These are phyloP conservation scores for Nigrospora osmanthi DNA, from an alignment of 2,329 filamentous ascomycete genomes.

Conservation along the genomic window DNA sequence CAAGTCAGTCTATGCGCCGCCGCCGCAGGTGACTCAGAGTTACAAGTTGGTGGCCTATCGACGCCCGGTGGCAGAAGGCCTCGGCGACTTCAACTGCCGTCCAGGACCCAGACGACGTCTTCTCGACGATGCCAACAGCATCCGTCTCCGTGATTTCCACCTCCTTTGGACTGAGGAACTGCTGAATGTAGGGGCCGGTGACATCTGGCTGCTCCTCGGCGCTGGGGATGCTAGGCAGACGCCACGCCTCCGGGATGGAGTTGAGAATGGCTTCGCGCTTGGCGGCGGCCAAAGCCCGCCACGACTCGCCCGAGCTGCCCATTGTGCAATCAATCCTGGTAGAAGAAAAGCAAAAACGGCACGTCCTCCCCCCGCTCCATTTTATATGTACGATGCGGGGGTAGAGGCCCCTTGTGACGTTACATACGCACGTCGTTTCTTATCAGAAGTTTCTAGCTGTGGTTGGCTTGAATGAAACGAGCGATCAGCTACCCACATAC, in stretches of 20 bases:
- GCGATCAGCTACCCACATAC: no score
- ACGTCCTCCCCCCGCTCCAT: no score
- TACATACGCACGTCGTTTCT: no score
- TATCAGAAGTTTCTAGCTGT: no score
- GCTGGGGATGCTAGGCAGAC: slow-evolving; percentile 1
- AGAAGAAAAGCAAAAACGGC: no score
- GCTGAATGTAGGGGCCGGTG: not conserved
- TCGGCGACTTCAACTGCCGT: slow-evolving; percentile 1
- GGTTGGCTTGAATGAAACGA: no score
- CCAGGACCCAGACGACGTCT: not conserved
- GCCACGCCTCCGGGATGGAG: slow-evolving; percentile 1
- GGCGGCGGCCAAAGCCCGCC: not conserved
- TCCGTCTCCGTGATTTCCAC: slow-evolving; percentile 1
- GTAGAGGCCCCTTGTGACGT: no score
- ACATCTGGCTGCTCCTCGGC: slow-evolving; percentile 2
- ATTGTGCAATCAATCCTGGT: no score
- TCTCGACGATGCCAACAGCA: not conserved
- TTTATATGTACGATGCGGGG: no score
- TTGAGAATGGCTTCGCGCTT: slow-evolving; percentile 1
- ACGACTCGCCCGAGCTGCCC: not conserved
- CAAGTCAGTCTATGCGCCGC: not conserved
- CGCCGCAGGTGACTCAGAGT: not conserved
- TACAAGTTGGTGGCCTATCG: slow-evolving; percentile 2
- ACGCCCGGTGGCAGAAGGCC: slow-evolving; percentile 4
- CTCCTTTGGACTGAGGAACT: not conserved